A percentile compares a stretch with the other conserved stretches of the same genome.
Conservation (phyloP, 75 land plant genomes). For the Ceratopteris richardii region DNA sequence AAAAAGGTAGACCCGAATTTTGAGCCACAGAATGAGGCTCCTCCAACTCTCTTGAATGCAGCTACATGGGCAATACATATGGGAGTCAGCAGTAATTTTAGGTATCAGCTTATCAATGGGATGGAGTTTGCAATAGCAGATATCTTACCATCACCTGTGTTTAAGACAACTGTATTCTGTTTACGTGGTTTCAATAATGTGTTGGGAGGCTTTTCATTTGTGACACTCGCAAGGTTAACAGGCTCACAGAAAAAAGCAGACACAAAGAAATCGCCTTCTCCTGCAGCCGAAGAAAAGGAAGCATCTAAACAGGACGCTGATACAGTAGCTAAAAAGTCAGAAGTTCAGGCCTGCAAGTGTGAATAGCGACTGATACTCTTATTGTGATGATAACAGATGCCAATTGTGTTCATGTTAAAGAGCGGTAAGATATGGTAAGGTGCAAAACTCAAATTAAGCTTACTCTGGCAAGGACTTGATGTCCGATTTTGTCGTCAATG, state of each 20-base stretch:
- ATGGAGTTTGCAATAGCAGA: conserved; percentile 62
- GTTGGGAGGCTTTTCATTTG: conserved; percentile 83
- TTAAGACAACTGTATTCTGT: conserved; percentile 60
- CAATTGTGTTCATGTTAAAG: no score
- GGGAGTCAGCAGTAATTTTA: conserved; percentile 84
- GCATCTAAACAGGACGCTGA: no score
- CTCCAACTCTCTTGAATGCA: conserved; percentile 82
- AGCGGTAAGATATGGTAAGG: no score
- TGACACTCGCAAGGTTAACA: conserved; percentile 71
- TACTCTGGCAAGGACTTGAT: no score
- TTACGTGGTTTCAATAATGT: conserved; percentile 77
- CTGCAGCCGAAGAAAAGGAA: no score
- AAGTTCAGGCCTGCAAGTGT: no score
- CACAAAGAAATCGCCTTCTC: neutral
- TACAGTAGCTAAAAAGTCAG: no score
- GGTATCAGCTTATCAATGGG: conserved; percentile 90
- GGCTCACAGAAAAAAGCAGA: conserved; percentile 65
- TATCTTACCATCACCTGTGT: conserved; percentile 42
- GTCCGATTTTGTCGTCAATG: no score
- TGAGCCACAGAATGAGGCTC: conserved; percentile 73
- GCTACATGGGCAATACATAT: conserved; percentile 83
- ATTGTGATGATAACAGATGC: no score
- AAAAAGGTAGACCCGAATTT: conserved; percentile 87
- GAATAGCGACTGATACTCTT: no score
- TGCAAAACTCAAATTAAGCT: no score